Evolutionary conservation across 441 rosid genomes (phyloP).

Genomic region (Jatropha podagrica): DNA sequence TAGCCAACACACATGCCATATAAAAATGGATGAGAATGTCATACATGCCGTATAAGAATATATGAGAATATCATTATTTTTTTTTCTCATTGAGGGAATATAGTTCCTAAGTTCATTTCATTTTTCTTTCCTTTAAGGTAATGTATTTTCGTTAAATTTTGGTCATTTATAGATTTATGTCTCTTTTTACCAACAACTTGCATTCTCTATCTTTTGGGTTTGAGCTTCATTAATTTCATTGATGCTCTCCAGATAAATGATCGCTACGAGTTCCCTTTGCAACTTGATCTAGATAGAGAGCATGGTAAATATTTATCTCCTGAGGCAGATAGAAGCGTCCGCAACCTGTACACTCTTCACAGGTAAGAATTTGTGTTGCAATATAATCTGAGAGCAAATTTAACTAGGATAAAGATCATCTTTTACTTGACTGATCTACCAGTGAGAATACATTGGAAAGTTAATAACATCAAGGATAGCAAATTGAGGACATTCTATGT

Average conservation of each 20-base stretch:
- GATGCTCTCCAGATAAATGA: conserved; percentile 67
- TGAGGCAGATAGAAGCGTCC: conserved; percentile 82
- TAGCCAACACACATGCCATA: no score
- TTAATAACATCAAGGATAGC: neutral
- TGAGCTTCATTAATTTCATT: neutral
- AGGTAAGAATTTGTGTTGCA: conserved; percentile 42
- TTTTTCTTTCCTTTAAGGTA: neutral
- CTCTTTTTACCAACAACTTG: neutral
- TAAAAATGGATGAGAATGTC: no score
- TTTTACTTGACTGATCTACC: neutral
- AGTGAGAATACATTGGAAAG: neutral
- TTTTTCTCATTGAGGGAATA: neutral
- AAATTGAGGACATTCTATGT: neutral
- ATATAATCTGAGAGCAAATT: neutral
- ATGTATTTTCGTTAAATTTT: neutral
- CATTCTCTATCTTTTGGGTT: neutral
- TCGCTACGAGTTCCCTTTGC: conserved; percentile 90
- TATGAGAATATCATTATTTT: neutral
- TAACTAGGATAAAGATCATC: neutral
- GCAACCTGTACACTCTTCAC: conserved; percentile 92
- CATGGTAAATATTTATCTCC: conserved; percentile 85
- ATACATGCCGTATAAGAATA: no score
- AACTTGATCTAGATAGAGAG: conserved; percentile 91
- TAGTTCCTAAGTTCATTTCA: neutral
- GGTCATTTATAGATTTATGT: neutral